Evolutionary conservation across 164 flowering plant species (phyloP).

Genomic region (Akebia trifoliata): DNA sequence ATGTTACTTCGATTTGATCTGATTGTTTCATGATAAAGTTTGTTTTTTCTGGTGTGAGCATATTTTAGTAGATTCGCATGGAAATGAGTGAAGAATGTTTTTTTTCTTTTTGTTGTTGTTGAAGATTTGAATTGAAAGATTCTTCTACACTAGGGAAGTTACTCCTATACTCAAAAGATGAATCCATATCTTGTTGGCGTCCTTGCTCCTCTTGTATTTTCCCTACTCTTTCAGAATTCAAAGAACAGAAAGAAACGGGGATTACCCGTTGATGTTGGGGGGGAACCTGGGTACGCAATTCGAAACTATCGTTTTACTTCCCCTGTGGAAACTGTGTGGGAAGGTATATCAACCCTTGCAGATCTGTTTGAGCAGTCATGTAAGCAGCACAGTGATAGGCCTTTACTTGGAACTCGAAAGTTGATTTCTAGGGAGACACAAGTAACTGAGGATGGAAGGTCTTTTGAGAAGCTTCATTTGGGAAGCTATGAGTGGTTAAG

Average conservation of each 20-base stretch:
- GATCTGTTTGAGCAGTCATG: slow-evolving; percentile 82
- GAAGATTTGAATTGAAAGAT: too few species aligned
- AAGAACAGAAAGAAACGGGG: slow-evolving; percentile 64
- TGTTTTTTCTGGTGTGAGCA: too few species aligned
- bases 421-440: slow-evolving; percentile 61
- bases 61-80: too few species aligned
- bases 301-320: slow-evolving; percentile 45
- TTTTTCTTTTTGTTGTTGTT: too few species aligned
- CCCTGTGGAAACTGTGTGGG: slow-evolving; percentile 69
- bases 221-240: slow-evolving; percentile 47
- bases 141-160: too few species aligned
- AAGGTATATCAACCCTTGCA: slow-evolving; percentile 79
- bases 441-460: slow-evolving; percentile 55
- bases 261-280: slow-evolving; percentile 75
- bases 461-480: slow-evolving; percentile 92
- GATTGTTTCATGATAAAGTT: too few species aligned
- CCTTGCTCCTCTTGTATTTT: slow-evolving; percentile 61
- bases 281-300: slow-evolving; percentile 77
- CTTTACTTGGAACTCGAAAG: slow-evolving; percentile 67
- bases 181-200: slow-evolving; percentile 57
- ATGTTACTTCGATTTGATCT: too few species aligned
- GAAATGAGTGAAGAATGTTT: too few species aligned
- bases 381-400: slow-evolving; percentile 34
- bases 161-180: too few species aligned
- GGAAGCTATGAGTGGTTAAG: slow-evolving; percentile 85